These are phyloP conservation scores for Mortierella hygrophila DNA, from an alignment of 192 early-diverging fungal species.

Conservation along the genomic window DNA sequence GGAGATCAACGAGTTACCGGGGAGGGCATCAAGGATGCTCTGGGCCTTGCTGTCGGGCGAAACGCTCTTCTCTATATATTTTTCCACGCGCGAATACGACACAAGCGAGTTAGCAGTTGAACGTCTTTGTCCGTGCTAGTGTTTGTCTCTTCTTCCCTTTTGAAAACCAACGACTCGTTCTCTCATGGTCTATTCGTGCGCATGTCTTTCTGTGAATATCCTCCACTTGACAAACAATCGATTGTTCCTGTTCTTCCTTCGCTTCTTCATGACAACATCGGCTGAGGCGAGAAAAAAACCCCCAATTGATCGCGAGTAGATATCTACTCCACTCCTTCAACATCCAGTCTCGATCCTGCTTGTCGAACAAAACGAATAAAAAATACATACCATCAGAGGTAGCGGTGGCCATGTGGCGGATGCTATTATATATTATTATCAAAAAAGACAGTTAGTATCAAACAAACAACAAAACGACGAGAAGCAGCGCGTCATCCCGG, in stretches of 20 bases:
- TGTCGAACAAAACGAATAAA: neutral
- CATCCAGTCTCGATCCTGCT: neutral
- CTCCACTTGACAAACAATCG: neutral
- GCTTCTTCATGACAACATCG: neutral
- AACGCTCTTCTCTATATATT: slow-evolving; percentile 52
- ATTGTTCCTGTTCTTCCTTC: too few relatives aligned
- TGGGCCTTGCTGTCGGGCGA: slow-evolving; percentile 87
- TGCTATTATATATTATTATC: slow-evolving; percentile 8
- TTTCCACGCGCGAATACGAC: neutral
- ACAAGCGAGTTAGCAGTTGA: neutral
- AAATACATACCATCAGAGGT: slow-evolving; percentile 34
- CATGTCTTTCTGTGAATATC: neutral
- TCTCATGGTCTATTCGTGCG: neutral
- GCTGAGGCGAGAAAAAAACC: neutral
- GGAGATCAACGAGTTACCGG: slow-evolving; percentile 89
- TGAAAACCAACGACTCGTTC: neutral
- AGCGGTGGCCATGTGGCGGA: slow-evolving; percentile 57
- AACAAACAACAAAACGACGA: neutral
- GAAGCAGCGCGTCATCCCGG: neutral
- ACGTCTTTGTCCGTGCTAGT: neutral
- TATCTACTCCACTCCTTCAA: neutral
- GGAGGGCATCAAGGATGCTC: slow-evolving; percentile 93
- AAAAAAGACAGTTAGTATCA: neutral
- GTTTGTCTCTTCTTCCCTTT: neutral
- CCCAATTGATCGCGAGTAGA: neutral